Percentiles rank a stretch among this genome's conserved stretches.
These are phyloP conservation scores for Cucurbita moschata DNA, from an alignment of 306 rosid genomes.

Conservation along the genomic window DNA sequence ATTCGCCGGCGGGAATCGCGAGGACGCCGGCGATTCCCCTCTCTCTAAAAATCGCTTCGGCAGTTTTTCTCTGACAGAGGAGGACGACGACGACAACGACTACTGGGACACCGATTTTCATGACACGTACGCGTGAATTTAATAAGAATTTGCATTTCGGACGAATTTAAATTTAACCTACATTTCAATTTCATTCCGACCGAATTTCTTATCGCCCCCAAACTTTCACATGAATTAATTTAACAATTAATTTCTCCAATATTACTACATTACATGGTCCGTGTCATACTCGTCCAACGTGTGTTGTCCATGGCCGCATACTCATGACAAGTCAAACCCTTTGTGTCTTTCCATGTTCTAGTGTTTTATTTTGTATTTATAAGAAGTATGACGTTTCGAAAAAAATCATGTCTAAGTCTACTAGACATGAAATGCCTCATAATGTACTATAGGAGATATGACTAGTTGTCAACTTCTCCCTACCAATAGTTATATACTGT, in stretches of 20 bases:
- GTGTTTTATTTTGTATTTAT: no score
- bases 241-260: neutral
- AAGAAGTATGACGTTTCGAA: no score
- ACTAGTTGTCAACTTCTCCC: no score
- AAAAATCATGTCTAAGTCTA: no score
- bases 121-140: conserved; percentile 72
- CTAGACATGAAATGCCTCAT: no score
- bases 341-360: no score
- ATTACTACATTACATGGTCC: neutral
- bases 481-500: no score
- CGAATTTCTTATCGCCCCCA: conserved; percentile 29
- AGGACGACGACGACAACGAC: conserved; percentile 23
- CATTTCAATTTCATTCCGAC: conserved; percentile 99
- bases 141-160: conserved; percentile 40
- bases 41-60: conserved; percentile 12
- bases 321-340: no score
- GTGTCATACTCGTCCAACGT: no score
- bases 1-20: conserved; percentile 50
- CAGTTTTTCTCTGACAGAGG: conserved; percentile 15
- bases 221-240: neutral
- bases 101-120: conserved; percentile 65
- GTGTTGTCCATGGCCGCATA: no score
- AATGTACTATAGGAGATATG: no score
- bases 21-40: conserved; percentile 38
- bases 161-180: conserved; percentile 36